A percentile compares a stretch with the other conserved stretches of the same genome.
phyloP scores from a whole-genome alignment of 2,329 filamentous ascomycete species.

The Penicillium concentricum region DNA sequence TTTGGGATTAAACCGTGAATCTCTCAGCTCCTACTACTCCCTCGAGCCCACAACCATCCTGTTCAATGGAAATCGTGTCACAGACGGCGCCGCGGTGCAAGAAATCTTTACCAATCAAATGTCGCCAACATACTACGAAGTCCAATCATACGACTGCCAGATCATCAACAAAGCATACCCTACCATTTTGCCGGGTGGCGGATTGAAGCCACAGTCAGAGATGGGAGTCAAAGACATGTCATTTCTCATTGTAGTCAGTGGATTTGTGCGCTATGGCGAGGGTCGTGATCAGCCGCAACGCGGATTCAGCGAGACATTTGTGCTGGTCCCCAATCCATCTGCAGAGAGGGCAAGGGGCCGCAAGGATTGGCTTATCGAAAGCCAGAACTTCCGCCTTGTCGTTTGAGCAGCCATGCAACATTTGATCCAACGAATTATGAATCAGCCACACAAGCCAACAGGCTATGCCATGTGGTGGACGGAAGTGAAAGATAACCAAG shows the following conservation, averaged over 20 bases:
- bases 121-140: slow-evolving; percentile 64
- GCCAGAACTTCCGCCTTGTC: slow-evolving; percentile 66
- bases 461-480: neutral
- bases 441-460: neutral
- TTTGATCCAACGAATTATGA: neutral
- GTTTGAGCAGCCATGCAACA: slow-evolving; percentile 33
- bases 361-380: slow-evolving; percentile 66
- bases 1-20: slow-evolving; percentile 60
- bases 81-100: slow-evolving; percentile 64
- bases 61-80: slow-evolving; percentile 72
- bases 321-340: slow-evolving; percentile 69
- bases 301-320: slow-evolving; percentile 76
- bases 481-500: neutral
- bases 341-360: slow-evolving; percentile 54
- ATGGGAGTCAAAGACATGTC: slow-evolving; percentile 59
- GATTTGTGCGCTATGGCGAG: slow-evolving; percentile 67
- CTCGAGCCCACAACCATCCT: slow-evolving; percentile 63
- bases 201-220: slow-evolving; percentile 40
- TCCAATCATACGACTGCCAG: slow-evolving; percentile 74
- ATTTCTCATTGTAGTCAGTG: slow-evolving; percentile 71
- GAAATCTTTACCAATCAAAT: slow-evolving; percentile 67
- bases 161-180: slow-evolving; percentile 70
- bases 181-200: slow-evolving; percentile 47
- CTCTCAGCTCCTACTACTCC: slow-evolving; percentile 69
- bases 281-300: slow-evolving; percentile 60